Percentiles rank a stretch among this genome's conserved stretches.
These are phyloP conservation scores for Sporothrix variecibatus DNA, from an alignment of 2,329 filamentous ascomycete genomes.

Conservation along the genomic window DNA sequence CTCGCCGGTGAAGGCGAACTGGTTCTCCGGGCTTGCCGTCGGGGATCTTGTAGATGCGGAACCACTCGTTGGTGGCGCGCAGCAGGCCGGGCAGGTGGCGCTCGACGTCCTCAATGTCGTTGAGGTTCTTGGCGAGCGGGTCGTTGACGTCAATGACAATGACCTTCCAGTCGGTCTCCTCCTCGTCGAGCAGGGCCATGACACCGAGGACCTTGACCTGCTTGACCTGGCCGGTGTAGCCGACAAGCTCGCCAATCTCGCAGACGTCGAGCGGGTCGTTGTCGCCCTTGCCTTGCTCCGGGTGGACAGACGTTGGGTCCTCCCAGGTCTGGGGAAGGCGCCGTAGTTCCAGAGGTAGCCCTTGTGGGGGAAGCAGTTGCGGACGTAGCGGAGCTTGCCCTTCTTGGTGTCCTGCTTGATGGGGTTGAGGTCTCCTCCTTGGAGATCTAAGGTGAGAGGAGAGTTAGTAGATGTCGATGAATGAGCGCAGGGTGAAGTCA, in stretches of 20 bases:
- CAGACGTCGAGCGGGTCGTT: constrained; percentile 99
- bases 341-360: constrained; percentile 99
- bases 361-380: constrained; percentile 99
- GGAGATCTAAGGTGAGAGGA: constrained; percentile 72
- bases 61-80: constrained; percentile 99
- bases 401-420: constrained; percentile 99
- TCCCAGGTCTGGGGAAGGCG: constrained; percentile 99
- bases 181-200: constrained; percentile 98
- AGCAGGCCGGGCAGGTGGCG: constrained; percentile 95
- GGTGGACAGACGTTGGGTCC: constrained; percentile 92
- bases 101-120: constrained; percentile 99
- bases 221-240: constrained; percentile 95
- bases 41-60: constrained; percentile 99
- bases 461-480: constrained; percentile 18
- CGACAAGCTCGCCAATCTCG: constrained; percentile 98
- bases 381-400: constrained; percentile 98
- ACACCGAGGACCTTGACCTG: constrained; percentile 99
- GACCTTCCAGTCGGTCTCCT: constrained; percentile 99
- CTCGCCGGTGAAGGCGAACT: constrained; percentile 99
- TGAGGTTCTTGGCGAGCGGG: constrained; percentile 91
- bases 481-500: background rate
- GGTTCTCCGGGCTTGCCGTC: constrained; percentile 99
- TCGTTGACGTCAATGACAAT: constrained; percentile 99
- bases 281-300: constrained; percentile 99
- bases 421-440: constrained; percentile 98